Evolutionary conservation across 83 land plant genomes (phyloP), one percentile per base, ranked within the genome.

Genomic region (Isoetes engelmannii): DNA sequence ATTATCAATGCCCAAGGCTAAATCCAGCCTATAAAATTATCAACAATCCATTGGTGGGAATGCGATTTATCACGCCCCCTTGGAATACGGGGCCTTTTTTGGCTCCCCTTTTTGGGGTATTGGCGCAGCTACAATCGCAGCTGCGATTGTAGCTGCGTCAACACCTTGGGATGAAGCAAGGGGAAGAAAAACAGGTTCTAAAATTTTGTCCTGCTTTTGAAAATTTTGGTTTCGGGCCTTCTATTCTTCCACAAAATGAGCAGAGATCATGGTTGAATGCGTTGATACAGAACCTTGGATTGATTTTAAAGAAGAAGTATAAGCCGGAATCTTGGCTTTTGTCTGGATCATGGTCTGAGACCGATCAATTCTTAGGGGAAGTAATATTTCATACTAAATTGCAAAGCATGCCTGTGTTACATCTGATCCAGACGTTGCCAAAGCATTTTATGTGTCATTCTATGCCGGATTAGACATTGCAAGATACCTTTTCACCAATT

Each of bases 341-440:
- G 1, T 7, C 13, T 18, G 47, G 12, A 7, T 64, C 67, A 1
- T 54, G 75, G 49, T 69, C 45, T 19, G 8, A 45, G 10, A 75
- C 81, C 60, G 68, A 79, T 47, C 93, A 89, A 47, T 86, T 84
- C 76, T 53, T 61, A n/a, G 69, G 82, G 19, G 92, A 89, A 48
- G 80, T 86, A 66, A 79, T 79, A 43, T 86, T 84, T 70, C 81
- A 82, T 60, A 74, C 65, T 59, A 49, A 85, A 21, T 80, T 85
- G 84, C 74, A 68, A 73, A 70, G 45, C 80, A 86, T 70, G 68
- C 67, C 17, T 89, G 92, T 69, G 70, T 79, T 44, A 88, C 86
- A 5, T 41, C 28, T n/a, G 80, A 86, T 50, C 76, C 85, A 6
- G 59, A 78, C 17, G 5, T 37, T 19, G 93, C 89, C 6, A 43